Evolutionary conservation across 1,284 basidiomycete genomes (phyloP), one percentile per base, ranked within the genome.

Genomic region (Moniliophthora roreri): DNA sequence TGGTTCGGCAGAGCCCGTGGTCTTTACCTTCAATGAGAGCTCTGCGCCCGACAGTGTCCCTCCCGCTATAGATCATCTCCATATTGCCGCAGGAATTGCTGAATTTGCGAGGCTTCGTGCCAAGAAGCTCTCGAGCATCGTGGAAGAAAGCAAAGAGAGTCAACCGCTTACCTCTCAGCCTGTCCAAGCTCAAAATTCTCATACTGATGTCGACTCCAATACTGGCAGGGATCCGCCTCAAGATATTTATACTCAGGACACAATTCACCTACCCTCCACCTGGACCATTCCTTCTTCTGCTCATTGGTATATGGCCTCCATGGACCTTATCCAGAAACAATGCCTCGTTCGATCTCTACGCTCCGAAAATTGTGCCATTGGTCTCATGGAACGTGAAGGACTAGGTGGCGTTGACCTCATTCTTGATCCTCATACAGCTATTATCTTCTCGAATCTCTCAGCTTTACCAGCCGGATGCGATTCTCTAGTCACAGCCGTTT

Each of bases 221-320:
- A 13, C 47, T 10, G 16, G 4, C 24, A 21, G 7, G 5, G 21
- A 20, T 9, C 21, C 40, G 23, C 80, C 82, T 32, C 59, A 65
- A 35, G 74, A 78, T 28, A 60, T 86, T 16, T 64, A 75, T 46
- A 78, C 84, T 60, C 57, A 62, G 34, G 72, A 73, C 52, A 87
- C 82, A 2, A 64, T 85, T 18, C 61, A 62, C 15, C 67, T 83
- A 37, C 76, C 79, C 5, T 60, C 65, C 3, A 48, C 58, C 15
- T 66, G 66, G 65, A 51, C 55, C n/a, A 60, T 54, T 35, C 72
- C 78, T 9, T 49, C 54, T 8, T 66, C 60, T n/a, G 50, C 63
- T n/a, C 86, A 89, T 64, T 76, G 73, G 23, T 91, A 89, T 61
- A 72, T 91, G 65, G 80, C 80, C 15, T 89, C 86, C 15, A 63